Base-by-base conservation (phyloP, 768 basidiomycete species). In the Nidularia pulvinata region DNA sequence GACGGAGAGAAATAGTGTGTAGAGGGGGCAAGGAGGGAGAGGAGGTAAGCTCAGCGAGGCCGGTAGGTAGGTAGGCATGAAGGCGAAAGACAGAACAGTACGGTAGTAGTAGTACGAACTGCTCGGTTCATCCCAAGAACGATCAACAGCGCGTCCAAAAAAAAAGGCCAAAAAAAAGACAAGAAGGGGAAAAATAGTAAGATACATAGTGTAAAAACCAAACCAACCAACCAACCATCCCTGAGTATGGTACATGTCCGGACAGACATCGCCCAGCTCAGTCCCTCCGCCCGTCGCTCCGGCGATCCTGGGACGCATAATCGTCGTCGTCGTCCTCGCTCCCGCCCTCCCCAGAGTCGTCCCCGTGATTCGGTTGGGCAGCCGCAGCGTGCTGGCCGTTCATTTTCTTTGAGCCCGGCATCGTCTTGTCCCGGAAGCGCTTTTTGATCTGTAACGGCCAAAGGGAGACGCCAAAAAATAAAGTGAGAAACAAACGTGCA, bases 241-340 rank as follows among this genome's bases (percentile, higher is more conserved):
- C 25, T 30, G 25, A 30, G 25, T 30, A 30, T 4, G 25, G 25
- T 30, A 4, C 25, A 30, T 30, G 25, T 30, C 25, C 25, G 25
- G 25, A 30, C 25, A 30, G 25, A 30, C 25, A 30, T 30, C 25
- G 25, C 25, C 25, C 25, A 30, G 50, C 22, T 54, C 48, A 54
- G 37, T 54, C 48, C 33, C 56, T 50, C 5, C 49, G 22, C 25
- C 19, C 48, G 33, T 64, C 64, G 46, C 64, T 65, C 36, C 64
- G 54, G 45, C 58, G 58, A 22, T 57, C 67, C 48, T 67, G 66
- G 19, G 64, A 65, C 48, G 47, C 54, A 39, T 63, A 67, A n/a
- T 64, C 62, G 33, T 66, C 65, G 32, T 59, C 58, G 22, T 68
- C 68, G 7, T 68, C 68, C 7, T 63, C 67, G 46, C 64, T 63